phyloP scores from a whole-genome alignment of 768 basidiomycete genomes.

The Piloderma croceum region DNA sequence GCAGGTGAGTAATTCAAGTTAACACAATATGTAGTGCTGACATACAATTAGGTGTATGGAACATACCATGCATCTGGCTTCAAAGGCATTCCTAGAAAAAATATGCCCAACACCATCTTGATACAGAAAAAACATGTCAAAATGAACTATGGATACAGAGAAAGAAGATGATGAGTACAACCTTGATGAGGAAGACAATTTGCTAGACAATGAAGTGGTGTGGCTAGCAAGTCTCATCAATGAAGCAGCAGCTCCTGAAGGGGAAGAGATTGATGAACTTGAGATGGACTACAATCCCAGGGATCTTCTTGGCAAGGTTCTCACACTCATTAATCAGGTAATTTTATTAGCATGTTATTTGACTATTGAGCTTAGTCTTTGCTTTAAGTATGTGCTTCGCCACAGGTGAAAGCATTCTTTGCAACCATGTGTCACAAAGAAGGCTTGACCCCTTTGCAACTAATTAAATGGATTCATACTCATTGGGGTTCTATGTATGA shows the following conservation, averaged over 20 bases:
- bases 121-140: slow-evolving; percentile 1
- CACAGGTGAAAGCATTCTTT: slow-evolving; percentile 24
- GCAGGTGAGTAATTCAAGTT: slow-evolving; percentile 10
- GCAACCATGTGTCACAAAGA: slow-evolving; percentile 13
- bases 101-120: slow-evolving; percentile 14
- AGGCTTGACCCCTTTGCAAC: slow-evolving; percentile 15
- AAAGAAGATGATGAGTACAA: too few relatives aligned
- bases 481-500: slow-evolving; percentile 26
- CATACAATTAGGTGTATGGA: slow-evolving; percentile 25
- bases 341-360: slow-evolving; percentile 11
- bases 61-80: slow-evolving; percentile 28
- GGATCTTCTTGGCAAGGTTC: slow-evolving; percentile 4
- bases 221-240: too few relatives aligned
- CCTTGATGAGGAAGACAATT: too few relatives aligned
- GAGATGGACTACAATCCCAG: slow-evolving; percentile 7
- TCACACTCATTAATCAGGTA: slow-evolving; percentile 5
- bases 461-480: slow-evolving; percentile 25
- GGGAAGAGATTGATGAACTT: too few relatives aligned
- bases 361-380: too few relatives aligned
- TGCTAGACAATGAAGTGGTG: too few relatives aligned
- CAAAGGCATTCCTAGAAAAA: slow-evolving; percentile 22
- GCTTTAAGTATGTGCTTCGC: slow-evolving; percentile 19
- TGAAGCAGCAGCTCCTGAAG: too few relatives aligned
- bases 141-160: slow-evolving; percentile 1
- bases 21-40: slow-evolving; percentile 1